Conservation (phyloP, 2,329 filamentous ascomycete species). For the Colletotrichum graminicola region DNA sequence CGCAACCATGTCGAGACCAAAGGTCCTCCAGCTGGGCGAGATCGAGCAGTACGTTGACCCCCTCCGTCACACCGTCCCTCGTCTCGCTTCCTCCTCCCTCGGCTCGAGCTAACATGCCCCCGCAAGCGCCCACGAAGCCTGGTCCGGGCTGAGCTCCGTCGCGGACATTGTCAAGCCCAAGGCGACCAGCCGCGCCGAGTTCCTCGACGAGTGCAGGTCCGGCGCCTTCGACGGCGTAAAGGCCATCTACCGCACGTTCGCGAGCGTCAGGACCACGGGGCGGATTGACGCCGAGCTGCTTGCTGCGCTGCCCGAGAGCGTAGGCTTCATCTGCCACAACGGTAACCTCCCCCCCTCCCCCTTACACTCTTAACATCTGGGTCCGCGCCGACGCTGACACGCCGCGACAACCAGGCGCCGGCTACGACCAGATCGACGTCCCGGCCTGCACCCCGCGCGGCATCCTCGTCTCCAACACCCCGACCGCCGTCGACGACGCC, state of each 20-base stretch:
- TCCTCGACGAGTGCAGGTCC: slow-evolving; percentile 75
- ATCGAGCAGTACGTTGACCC: slow-evolving; percentile 53
- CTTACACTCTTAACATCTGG: neutral
- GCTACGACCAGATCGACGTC: slow-evolving; percentile 87
- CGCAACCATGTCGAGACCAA: slow-evolving; percentile 43
- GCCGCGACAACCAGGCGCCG: slow-evolving; percentile 70
- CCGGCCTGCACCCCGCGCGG: slow-evolving; percentile 73
- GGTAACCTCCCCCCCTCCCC: slow-evolving; percentile 53
- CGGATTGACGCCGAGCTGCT: slow-evolving; percentile 79
- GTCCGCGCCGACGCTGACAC: neutral
- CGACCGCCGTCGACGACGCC: slow-evolving; percentile 83
- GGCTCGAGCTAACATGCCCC: neutral
- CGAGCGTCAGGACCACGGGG: slow-evolving; percentile 74
- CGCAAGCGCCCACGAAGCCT: slow-evolving; percentile 76
- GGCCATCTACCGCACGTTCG: slow-evolving; percentile 79
- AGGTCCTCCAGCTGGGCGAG: slow-evolving; percentile 56
- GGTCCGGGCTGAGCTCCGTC: slow-evolving; percentile 70
- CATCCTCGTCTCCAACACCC: slow-evolving; percentile 83
- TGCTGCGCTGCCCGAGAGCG: slow-evolving; percentile 62
- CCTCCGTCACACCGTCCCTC: neutral
- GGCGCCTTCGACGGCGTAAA: slow-evolving; percentile 75
- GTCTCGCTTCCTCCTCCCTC: too few relatives aligned
- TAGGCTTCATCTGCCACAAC: slow-evolving; percentile 72
- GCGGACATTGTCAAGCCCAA: slow-evolving; percentile 75
- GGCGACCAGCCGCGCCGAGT: slow-evolving; percentile 72